Base-by-base conservation (phyloP, 2,329 filamentous ascomycete genomes). In the Penicillium thymicola region DNA sequence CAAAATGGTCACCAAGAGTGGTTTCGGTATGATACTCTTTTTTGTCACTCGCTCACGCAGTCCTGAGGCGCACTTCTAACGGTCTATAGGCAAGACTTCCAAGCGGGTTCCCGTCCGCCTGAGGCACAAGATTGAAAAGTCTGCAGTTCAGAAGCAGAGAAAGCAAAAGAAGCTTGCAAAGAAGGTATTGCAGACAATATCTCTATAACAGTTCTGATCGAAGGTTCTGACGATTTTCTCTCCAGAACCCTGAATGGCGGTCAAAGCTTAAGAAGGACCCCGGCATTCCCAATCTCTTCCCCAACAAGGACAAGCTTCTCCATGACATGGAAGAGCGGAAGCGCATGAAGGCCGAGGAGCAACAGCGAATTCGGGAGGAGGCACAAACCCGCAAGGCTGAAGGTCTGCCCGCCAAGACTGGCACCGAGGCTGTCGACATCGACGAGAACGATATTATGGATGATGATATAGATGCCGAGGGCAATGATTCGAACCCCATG, bases 181-280 rank as follows among this genome's bases (percentile, higher is more conserved):
- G 81, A 92, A 96, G 74, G 82, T 84, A 70, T 18, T 64, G 43
- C 14, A 21, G 21, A n/a, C 8, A 46, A 13, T 34, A n/a, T 43
- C 1, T 9, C n/a, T 32, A 18, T 27, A 21, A 16, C 5, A 2
- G 7, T 21, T 27, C 5, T 10, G 21, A 44, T 34, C 8, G 41
- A 37, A 54, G 13, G 4, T 43, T 54, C 59, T 67, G n/a, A 64
- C 51, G 10, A 21, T 25, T 34, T 47, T 55, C n/a, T 54, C 30
- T 41, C 5, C 60, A 85, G 85, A 96, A 97, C 75, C 93, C 94
- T 34, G 86, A 96, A 90, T 97, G 94, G 92, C 86, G 89, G 66
- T 92, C 91, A 58, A 90, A 92, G 75, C 74, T 96, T 65, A 97
- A 97, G 85, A 99, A 97, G 80, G 94, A 99, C 69, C 94, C 93